Conservation (phyloP, 2,329 filamentous ascomycete species). For the Pseudogymnoascus sp. region DNA sequence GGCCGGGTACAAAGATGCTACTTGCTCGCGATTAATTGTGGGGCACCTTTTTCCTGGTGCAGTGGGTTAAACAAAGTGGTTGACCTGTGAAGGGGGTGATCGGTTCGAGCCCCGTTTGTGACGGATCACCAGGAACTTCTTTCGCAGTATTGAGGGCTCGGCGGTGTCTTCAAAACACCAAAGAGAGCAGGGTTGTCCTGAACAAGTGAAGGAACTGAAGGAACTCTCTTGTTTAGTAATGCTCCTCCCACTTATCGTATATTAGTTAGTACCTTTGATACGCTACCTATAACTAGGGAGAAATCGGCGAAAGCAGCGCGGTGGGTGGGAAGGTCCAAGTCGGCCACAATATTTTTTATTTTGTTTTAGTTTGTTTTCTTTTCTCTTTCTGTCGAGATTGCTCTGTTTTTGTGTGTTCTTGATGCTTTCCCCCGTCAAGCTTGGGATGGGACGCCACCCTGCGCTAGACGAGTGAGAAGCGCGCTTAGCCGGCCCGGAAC, state of each 20-base stretch:
- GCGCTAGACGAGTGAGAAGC: neutral
- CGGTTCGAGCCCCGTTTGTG: neutral
- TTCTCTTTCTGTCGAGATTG: neutral
- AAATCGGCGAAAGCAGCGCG: neutral
- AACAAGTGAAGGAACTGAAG: neutral
- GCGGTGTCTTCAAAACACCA: neutral
- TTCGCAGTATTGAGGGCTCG: neutral
- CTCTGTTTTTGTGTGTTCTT: neutral
- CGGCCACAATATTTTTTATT: neutral
- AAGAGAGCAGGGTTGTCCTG: slow-evolving; percentile 1
- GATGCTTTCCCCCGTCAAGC: neutral
- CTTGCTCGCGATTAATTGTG: neutral
- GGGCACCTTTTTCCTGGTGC: neutral
- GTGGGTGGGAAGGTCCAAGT: neutral
- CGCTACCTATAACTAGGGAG: neutral
- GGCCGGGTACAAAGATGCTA: neutral
- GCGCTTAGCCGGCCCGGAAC: neutral
- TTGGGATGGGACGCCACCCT: too few species aligned
- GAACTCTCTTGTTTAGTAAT: neutral
- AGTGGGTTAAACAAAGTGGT: neutral
- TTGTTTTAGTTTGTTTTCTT: too few species aligned
- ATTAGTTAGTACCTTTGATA: neutral
- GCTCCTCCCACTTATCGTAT: neutral
- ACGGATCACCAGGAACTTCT: neutral
- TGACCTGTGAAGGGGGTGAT: neutral